Percentiles rank a stretch among this genome's conserved stretches.
phyloP scores from a whole-genome alignment of 1,284 basidiomycete species.

The Trichosporon sp. region DNA sequence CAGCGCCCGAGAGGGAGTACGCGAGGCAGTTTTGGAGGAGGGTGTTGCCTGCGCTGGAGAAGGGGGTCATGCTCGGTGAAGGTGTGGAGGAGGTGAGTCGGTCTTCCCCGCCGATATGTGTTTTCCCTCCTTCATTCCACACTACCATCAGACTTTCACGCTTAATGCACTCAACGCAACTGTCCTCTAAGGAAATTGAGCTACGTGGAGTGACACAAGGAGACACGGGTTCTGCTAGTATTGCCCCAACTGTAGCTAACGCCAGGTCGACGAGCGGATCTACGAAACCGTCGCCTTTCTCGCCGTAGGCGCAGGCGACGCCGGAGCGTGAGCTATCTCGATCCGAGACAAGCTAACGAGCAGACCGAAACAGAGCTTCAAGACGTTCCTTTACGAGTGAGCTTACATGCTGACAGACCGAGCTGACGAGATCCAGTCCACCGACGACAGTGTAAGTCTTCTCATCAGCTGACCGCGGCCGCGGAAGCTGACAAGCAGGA shows the following conservation, averaged over 20 bases:
- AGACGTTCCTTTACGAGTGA: constrained; percentile 53
- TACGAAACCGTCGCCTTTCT: constrained; percentile 46
- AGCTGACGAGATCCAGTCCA: background rate
- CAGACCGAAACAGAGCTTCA: constrained; percentile 50
- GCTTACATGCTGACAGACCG: background rate
- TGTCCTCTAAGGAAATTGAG: no score
- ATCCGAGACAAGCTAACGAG: background rate
- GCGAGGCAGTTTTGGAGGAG: constrained; percentile 43
- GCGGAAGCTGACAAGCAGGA: background rate
- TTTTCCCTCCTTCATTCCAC: background rate
- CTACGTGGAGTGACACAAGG: no score
- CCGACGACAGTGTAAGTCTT: background rate
- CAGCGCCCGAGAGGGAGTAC: constrained; percentile 44
- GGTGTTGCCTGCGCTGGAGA: constrained; percentile 39
- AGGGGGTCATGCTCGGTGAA: constrained; percentile 28
- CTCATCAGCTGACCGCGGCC: background rate
- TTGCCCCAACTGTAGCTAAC: background rate
- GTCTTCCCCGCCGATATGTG: no score
- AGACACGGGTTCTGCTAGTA: no score
- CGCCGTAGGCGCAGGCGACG: constrained; percentile 27
- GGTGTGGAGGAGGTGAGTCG: constrained; percentile 37
- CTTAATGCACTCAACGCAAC: no score
- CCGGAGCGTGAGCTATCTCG: constrained; percentile 19
- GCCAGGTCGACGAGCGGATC: constrained; percentile 47
- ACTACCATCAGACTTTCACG: no score